Conservation (phyloP, 1,284 basidiomycete species). For the Heliocybe sulcata region DNA sequence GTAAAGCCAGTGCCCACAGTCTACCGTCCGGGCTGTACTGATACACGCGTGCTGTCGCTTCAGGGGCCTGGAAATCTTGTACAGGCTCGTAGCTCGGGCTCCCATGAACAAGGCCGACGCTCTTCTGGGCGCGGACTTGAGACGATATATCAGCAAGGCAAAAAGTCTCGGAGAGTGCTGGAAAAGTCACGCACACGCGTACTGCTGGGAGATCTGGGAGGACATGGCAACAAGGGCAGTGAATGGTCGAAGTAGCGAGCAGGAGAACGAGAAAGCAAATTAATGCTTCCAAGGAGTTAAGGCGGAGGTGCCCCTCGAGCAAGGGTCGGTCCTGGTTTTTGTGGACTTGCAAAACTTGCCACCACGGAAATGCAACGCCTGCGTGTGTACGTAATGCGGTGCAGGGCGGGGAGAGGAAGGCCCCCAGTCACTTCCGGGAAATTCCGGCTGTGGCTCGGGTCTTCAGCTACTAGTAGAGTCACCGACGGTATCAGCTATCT, state of each 20-base stretch:
- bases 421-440: no score
- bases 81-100: constrained; percentile 71
- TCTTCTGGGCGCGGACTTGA: constrained; percentile 90
- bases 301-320: constrained; percentile 1
- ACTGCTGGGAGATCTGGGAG: constrained; percentile 65
- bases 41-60: constrained; percentile 67
- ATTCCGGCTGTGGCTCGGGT: no score
- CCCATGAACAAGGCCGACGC: constrained; percentile 78
- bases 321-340: neutral
- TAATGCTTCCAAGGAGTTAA: constrained; percentile 58
- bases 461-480: no score
- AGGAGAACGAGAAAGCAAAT: constrained; percentile 58
- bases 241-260: constrained; percentile 23
- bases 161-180: constrained; percentile 1
- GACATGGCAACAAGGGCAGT: constrained; percentile 38
- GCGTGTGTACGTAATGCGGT: no score
- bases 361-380: no score
- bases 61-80: constrained; percentile 60
- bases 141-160: constrained; percentile 8
- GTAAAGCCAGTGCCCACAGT: constrained; percentile 80
- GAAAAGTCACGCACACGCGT: constrained; percentile 58
- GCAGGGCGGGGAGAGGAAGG: no score
- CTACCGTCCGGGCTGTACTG: constrained; percentile 87
- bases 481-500: no score
- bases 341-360: neutral